A percentile compares a stretch with the other conserved stretches of the same genome.
Conservation (phyloP, 2,329 filamentous ascomycete genomes). For the Aspergillus sp. region DNA sequence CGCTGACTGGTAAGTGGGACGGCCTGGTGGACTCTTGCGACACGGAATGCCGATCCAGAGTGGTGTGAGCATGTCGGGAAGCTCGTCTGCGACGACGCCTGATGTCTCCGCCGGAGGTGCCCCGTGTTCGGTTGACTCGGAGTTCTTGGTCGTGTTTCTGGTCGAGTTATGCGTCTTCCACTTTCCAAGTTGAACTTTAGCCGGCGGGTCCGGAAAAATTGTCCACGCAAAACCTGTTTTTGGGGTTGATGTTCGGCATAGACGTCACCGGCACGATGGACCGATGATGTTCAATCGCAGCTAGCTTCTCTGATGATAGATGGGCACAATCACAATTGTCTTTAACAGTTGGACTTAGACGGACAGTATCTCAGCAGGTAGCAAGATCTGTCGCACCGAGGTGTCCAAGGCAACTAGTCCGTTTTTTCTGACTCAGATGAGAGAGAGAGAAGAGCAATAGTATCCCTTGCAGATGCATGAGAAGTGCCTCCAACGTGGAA, state of each 20-base stretch:
- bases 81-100: conserved; percentile 7
- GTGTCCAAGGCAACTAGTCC: no score
- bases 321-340: no score
- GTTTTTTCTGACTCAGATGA: no score
- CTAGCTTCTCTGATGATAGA: no score
- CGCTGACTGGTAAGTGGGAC: background rate
- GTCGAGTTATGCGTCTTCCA: background rate
- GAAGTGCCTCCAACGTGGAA: no score
- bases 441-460: no score
- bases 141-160: background rate
- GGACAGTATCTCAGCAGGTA: no score
- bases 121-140: background rate
- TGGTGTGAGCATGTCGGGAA: background rate
- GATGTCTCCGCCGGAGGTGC: background rate
- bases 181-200: background rate
- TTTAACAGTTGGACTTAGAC: no score
- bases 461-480: no score
- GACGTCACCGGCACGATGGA: no score
- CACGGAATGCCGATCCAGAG: background rate
- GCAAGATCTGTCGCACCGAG: no score
- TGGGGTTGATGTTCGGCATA: background rate
- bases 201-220: conserved; percentile 1
- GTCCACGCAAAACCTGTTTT: background rate
- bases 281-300: no score
- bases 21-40: background rate